Evolutionary conservation across 2,329 filamentous ascomycete genomes (phyloP), one percentile per base, ranked within the genome.

Genomic region (Rasamsonia emersonii): DNA sequence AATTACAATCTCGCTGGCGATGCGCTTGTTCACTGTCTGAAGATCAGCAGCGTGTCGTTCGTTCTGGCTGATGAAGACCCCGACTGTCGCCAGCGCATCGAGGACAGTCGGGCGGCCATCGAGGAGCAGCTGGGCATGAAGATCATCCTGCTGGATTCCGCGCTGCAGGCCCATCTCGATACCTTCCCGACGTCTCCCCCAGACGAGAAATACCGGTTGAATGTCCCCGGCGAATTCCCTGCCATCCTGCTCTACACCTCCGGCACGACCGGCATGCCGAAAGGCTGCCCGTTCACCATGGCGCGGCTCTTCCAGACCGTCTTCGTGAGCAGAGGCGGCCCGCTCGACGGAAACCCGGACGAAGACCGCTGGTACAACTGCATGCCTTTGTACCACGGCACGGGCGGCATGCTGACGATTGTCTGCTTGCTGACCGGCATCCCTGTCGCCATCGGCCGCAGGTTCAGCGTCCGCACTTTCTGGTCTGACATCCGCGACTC

Each of bases 341-440:
- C 49, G 4, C 44, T 58, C 28, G 32, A 38, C 6, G 51, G 58
- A 19, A 46, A 34, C 2, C 50, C 52, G 1, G 43, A 35, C 6
- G 52, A 54, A 1, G 77, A 84, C 50, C 64, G 77, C 16, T 85
- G 77, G 71, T 86, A 86, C 49, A 72, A 77, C 49, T 82, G 79
- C 54, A 86, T 86, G 81, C 82, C 75, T 0, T 61, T 84, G 18
- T 86, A 86, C 49, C 82, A 88, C 53, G 81, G 80, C 9, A 86
- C 82, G 0, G 82, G 81, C 5, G 72, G 72, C 11, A 74, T 81
- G 19, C 67, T 64, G 4, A 65, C 70, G 18, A 67, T 79, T 31
- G 58, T 57, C 4, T 73, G 71, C 44, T 57, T 84, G 38, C 47
- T 75, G 4, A 59, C 56, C 3, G 71, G 75, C 2, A 40, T 70